A percentile compares a stretch with the other conserved stretches of the same genome.
Evolutionary conservation across 139 green algal species (phyloP).

Genomic region (Trebouxia sp.): DNA sequence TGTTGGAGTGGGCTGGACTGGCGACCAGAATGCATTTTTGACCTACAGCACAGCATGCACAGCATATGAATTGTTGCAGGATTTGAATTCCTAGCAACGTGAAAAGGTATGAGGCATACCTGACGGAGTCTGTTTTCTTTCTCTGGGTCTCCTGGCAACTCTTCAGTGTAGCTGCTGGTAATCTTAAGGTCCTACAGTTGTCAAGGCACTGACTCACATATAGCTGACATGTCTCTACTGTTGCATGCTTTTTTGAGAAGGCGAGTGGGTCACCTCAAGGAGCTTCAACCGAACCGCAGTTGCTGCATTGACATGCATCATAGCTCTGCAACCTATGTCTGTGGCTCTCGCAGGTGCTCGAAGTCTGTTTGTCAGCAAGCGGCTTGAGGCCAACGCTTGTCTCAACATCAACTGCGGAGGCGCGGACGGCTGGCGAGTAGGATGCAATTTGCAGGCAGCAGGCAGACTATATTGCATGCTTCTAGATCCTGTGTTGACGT

Average conservation of each 20-base stretch:
- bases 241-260: no score
- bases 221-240: no score
- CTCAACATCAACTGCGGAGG: no score
- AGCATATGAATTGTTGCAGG: neutral
- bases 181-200: constrained; percentile 58
- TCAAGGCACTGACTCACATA: neutral
- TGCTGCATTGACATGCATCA: neutral
- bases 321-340: neutral
- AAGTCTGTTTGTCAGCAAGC: neutral
- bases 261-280: neutral
- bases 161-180: constrained; percentile 71
- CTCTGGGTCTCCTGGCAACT: constrained; percentile 75
- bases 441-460: no score
- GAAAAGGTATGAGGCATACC: constrained; percentile 32
- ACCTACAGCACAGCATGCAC: constrained; percentile 31
- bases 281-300: neutral
- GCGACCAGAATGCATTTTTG: constrained; percentile 55
- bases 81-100: constrained; percentile 31
- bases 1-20: constrained; percentile 65
- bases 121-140: constrained; percentile 59
- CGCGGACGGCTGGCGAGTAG: no score
- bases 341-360: neutral
- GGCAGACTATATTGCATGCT: no score
- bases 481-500: no score
- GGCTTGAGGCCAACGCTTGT: neutral